phyloP scores from a whole-genome alignment of 2,329 filamentous ascomycete genomes.

The Xylaria polymorpha region DNA sequence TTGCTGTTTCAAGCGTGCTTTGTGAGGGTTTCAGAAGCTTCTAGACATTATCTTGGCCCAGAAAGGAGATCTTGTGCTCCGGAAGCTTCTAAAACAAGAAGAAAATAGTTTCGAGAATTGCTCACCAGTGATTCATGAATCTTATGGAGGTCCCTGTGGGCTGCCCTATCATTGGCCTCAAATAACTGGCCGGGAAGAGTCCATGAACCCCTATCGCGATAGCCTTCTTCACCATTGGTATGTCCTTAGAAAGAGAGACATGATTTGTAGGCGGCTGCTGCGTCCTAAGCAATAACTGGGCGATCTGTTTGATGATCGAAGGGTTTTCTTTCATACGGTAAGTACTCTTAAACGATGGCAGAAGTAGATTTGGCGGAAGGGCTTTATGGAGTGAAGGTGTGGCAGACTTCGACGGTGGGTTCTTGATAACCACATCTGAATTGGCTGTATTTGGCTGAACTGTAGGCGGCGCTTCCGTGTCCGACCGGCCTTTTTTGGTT shows the following conservation, averaged over 20 bases:
- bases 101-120: too few relatives aligned
- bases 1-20: too few relatives aligned
- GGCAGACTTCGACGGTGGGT: constrained; percentile 48
- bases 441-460: constrained; percentile 52
- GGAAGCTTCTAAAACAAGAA: too few relatives aligned
- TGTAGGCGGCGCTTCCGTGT: constrained; percentile 55
- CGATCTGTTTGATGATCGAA: constrained; percentile 75
- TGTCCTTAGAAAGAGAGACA: constrained; percentile 75
- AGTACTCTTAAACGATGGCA: constrained; percentile 76
- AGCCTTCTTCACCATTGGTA: constrained; percentile 82
- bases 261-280: constrained; percentile 72
- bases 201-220: constrained; percentile 95
- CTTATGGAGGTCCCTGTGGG: constrained; percentile 95
- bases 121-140: constrained; percentile 81
- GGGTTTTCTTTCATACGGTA: constrained; percentile 75
- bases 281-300: constrained; percentile 66
- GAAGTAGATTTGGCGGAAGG: constrained; percentile 68
- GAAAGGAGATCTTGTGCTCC: too few relatives aligned
- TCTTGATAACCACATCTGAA: constrained; percentile 47
- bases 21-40: too few relatives aligned
- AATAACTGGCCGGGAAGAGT: constrained; percentile 86
- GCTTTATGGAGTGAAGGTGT: constrained; percentile 53
- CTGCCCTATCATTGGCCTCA: constrained; percentile 92
- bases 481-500: constrained; percentile 60
- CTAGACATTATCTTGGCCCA: too few relatives aligned